Base-by-base conservation (phyloP, 371 early-diverging fungal genomes). In the Lichtheimia ramosa region DNA sequence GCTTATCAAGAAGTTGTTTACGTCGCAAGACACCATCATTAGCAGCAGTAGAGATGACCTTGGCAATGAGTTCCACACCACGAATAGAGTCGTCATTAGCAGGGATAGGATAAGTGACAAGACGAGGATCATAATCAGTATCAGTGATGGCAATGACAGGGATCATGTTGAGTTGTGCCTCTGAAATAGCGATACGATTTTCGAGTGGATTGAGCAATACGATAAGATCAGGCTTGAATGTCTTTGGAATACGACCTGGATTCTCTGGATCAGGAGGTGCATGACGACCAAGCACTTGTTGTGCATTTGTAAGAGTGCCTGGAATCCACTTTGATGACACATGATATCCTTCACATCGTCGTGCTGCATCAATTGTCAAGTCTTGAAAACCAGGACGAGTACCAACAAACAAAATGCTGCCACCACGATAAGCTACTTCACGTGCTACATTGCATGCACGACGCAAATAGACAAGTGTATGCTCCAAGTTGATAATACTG, bases 101-200 rank as follows among this genome's bases (percentile, higher is more conserved):
- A 2, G 98, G 96, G 43, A 98, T 94, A n/a, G 96, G 94, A 73
- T 96, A 98, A 6, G 94, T 90, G 40, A 97, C 95, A 15, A 64
- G 66, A 15, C 85, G 80, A 48, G 98, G 97, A 71, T 97, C 92
- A 63, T 87, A 90, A 77, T 98, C 94, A 42, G 96, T 94, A 69
- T 98, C 98, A 46, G 91, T 86, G 55, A 98, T 80, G 48, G 92
- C 95, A 51, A 98, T 89, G 18, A 96, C 91, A 25, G 98, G 98
- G 42, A 97, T 88, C 61, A 90, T 86, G 67, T 83, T 74, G 52
- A 83, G 70, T 55, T 88, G 84, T 18, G 95, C 90, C 70, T 98
- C 98, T 46, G 85, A 70, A 59, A 95, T 83, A 14, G 93, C 94
- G 54, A 87, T 86, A 52, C 74, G 65, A 71, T 89, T 92, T 79